These are phyloP conservation scores for Puccinellia tenuiflora DNA, from an alignment of 176 grass and related monocot genomes.

Conservation along the genomic window DNA sequence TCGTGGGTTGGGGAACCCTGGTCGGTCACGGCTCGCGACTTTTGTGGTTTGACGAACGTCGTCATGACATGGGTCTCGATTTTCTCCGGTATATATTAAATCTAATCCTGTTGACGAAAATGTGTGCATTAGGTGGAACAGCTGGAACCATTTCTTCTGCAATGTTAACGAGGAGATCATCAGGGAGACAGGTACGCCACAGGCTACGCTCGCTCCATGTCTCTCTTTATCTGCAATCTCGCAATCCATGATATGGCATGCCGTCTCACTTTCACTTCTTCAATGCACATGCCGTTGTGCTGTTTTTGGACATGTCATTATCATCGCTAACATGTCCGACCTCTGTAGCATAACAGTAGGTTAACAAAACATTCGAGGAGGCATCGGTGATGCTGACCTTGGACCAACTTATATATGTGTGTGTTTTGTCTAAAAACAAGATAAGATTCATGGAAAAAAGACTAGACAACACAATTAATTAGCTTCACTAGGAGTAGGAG, in stretches of 20 bases:
- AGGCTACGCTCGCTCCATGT: no score
- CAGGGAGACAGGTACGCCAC: slow-evolving; percentile 63
- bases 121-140: slow-evolving; percentile 71
- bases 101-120: background rate
- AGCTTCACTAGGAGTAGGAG: background rate
- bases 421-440: background rate
- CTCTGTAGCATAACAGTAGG: background rate
- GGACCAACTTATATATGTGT: background rate
- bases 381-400: background rate
- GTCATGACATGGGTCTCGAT: background rate
- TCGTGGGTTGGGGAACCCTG: no score
- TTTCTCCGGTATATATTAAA: no score
- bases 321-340: background rate
- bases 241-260: background rate
- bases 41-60: background rate
- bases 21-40: background rate
- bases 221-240: background rate
- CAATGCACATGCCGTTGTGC: background rate
- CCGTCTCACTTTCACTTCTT: background rate
- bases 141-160: slow-evolving; percentile 91
- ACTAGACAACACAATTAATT: background rate
- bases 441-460: background rate
- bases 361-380: background rate
- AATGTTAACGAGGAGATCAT: slow-evolving; percentile 62
- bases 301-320: background rate